Conservation (phyloP, 2,329 filamentous ascomycete genomes). For the Talaromyces sp. region DNA sequence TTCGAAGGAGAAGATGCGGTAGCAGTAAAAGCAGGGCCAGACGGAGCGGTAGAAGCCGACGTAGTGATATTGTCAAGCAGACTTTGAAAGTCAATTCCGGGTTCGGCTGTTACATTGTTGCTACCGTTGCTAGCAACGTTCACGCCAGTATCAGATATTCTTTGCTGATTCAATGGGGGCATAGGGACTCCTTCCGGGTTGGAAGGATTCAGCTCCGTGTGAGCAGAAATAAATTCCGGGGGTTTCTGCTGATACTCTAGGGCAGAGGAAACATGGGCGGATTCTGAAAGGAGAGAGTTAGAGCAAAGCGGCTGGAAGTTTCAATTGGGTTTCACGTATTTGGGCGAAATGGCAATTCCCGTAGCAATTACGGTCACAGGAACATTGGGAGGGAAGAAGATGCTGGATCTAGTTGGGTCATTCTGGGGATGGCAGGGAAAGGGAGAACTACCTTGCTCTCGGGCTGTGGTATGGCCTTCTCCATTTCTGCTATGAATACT, state of each 20-base stretch:
- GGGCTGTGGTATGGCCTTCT: background rate
- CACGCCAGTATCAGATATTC: background rate
- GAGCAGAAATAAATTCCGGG: background rate
- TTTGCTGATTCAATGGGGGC: background rate
- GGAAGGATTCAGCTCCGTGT: background rate
- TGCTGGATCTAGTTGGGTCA: background rate
- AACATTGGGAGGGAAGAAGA: background rate
- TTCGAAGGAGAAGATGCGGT: constrained; percentile 18
- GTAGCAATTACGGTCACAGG: background rate
- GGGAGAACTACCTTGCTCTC: constrained; percentile 6
- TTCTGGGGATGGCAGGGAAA: background rate
- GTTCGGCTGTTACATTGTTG: constrained; percentile 18
- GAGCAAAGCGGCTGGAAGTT: background rate
- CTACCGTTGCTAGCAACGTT: constrained; percentile 12
- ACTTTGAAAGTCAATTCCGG: constrained; percentile 43
- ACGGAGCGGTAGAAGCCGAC: constrained; percentile 22
- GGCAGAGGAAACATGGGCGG: background rate
- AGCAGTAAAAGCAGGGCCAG: constrained; percentile 19
- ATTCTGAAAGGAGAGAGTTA: constrained; percentile 5
- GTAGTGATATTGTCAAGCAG: constrained; percentile 44
- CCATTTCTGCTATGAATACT: background rate
- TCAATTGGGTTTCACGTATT: background rate
- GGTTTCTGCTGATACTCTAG: background rate
- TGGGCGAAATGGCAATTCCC: background rate
- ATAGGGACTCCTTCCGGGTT: background rate